These are phyloP conservation scores for Thalassiosira profunda DNA, from an alignment of 108 stramenopile species.

Conservation along the genomic window DNA sequence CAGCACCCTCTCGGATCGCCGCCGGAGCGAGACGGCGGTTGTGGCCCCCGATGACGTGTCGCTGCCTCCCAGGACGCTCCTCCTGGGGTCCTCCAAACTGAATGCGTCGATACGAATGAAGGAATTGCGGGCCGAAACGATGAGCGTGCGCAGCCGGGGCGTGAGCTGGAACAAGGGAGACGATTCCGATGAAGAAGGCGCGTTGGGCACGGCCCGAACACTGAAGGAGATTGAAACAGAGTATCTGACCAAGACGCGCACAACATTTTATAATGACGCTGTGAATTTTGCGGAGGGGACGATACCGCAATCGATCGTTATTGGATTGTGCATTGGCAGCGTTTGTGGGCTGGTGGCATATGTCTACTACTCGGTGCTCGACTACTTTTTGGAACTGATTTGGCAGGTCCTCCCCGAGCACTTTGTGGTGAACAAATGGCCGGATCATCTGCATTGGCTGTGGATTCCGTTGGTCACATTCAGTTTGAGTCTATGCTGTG, in stretches of 20 bases:
- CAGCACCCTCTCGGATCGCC: no score
- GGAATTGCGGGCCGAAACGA: not conserved
- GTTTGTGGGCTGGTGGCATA: slow-evolving; percentile 71
- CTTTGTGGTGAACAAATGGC: slow-evolving; percentile 43
- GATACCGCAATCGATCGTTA: slow-evolving; percentile 62
- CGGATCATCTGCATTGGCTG: slow-evolving; percentile 36
- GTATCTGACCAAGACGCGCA: not conserved
- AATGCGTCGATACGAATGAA: not conserved
- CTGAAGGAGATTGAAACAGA: slow-evolving; percentile 18
- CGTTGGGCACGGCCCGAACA: not conserved
- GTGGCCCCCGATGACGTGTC: not conserved
- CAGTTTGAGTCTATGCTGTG: slow-evolving; percentile 45
- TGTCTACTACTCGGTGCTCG: slow-evolving; percentile 61
- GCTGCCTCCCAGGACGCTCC: not conserved
- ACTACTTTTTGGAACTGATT: slow-evolving; percentile 43
- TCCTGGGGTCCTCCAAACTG: not conserved
- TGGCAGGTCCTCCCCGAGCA: slow-evolving; percentile 56
- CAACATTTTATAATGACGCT: slow-evolving; percentile 58
- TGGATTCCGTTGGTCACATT: slow-evolving; percentile 67
- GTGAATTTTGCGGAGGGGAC: slow-evolving; percentile 57
- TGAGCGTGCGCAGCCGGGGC: not conserved
- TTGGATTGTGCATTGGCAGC: slow-evolving; percentile 56
- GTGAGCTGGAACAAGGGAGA: not conserved
- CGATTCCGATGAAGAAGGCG: not conserved
- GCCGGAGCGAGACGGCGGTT: no score